phyloP scores from a whole-genome alignment of 2,329 filamentous ascomycete genomes.

The Zymoseptoria passerinii region DNA sequence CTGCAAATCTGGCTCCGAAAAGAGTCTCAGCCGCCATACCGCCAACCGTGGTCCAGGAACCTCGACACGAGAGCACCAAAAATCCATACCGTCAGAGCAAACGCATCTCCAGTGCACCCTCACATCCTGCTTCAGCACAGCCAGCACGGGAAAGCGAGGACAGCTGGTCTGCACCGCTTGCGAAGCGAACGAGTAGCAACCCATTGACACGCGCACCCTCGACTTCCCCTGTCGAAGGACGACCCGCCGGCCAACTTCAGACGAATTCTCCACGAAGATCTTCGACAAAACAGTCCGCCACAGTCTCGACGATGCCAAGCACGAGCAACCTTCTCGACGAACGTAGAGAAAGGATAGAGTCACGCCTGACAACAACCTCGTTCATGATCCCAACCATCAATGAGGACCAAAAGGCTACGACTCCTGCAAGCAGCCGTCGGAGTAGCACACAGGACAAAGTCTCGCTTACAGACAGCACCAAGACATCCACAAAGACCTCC shows the following conservation, averaged over 20 bases:
- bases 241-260: background rate
- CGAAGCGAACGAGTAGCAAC: slow-evolving; percentile 13
- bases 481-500: slow-evolving; percentile 29
- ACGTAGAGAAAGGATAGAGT: slow-evolving; percentile 45
- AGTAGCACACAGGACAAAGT: slow-evolving; percentile 7
- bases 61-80: slow-evolving; percentile 2
- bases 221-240: background rate
- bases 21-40: background rate
- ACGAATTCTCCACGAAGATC: background rate
- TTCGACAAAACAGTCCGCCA: slow-evolving; percentile 9
- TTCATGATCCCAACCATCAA: slow-evolving; percentile 28
- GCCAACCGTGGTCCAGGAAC: background rate
- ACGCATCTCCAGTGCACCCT: slow-evolving; percentile 4
- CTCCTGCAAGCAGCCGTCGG: slow-evolving; percentile 7
- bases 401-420: slow-evolving; percentile 1
- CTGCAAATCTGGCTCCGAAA: background rate
- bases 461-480: slow-evolving; percentile 12
- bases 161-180: slow-evolving; percentile 16
- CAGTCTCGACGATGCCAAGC: slow-evolving; percentile 19
- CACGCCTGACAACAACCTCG: slow-evolving; percentile 31
- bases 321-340: slow-evolving; percentile 46
- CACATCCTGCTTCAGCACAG: slow-evolving; percentile 8
- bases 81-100: slow-evolving; percentile 1
- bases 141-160: slow-evolving; percentile 6
- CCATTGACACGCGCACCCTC: background rate